A percentile compares a stretch with the other conserved stretches of the same genome.
Conservation (phyloP, 257 asterid species). For the Solanum paucissectum region DNA sequence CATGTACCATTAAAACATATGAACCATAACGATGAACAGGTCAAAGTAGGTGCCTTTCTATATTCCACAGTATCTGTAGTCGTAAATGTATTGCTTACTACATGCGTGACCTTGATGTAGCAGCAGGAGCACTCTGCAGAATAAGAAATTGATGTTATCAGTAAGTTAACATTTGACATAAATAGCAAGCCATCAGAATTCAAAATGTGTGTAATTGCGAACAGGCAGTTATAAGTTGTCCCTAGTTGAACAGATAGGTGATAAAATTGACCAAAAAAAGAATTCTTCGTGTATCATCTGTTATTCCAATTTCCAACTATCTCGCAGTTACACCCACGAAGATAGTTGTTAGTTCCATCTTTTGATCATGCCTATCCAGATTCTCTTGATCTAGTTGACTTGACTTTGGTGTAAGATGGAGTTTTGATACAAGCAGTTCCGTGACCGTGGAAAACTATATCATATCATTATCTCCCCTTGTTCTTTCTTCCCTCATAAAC, state of each 20-base stretch:
- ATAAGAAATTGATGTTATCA: not conserved
- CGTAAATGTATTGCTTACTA: slow-evolving; percentile 14
- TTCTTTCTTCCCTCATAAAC: not conserved
- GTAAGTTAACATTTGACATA: not conserved
- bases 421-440: not conserved
- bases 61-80: not conserved
- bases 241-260: not conserved
- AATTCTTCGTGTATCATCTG: not conserved
- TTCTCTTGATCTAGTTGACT: not conserved
- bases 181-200: not conserved
- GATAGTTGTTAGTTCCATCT: not conserved
- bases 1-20: not conserved
- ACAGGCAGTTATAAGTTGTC: not conserved
- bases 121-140: slow-evolving; percentile 67
- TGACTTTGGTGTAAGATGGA: not conserved
- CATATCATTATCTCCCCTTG: not conserved
- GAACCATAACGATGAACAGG: not conserved
- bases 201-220: not conserved
- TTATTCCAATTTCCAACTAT: not conserved
- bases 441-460: not conserved
- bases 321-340: not conserved
- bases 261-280: not conserved
- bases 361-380: not conserved
- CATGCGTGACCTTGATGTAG: slow-evolving; percentile 61
- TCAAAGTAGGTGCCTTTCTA: not conserved